Conservation (phyloP, 2,329 filamentous ascomycete species). For the Piedraia hortae region DNA sequence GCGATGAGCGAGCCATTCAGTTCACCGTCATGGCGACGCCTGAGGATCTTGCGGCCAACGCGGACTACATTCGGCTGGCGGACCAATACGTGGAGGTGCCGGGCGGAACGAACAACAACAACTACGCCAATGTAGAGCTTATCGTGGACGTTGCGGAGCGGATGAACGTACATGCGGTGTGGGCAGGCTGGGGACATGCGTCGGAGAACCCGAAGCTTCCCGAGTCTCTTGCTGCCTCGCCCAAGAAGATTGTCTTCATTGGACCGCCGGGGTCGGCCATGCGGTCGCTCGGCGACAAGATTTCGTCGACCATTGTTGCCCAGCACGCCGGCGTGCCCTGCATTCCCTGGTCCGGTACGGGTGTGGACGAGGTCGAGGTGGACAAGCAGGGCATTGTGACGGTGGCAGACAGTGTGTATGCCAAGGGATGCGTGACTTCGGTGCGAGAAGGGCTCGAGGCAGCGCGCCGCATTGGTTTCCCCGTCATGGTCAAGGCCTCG, state of each 20-base stretch:
- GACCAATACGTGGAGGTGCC: constrained; percentile 98
- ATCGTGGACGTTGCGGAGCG: constrained; percentile 97
- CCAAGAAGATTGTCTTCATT: constrained; percentile 98
- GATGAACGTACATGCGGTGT: constrained; percentile 94
- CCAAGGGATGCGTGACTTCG: constrained; percentile 69
- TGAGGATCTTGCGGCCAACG: constrained; percentile 89
- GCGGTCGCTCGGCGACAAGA: constrained; percentile 97
- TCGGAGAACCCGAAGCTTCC: constrained; percentile 96
- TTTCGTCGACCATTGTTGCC: constrained; percentile 95
- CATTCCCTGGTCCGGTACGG: constrained; percentile 97
- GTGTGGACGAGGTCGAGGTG: constrained; percentile 54
- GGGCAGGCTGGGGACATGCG: constrained; percentile 97
- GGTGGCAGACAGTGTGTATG: constrained; percentile 60
- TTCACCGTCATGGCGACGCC: constrained; percentile 99
- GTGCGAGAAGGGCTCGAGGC: constrained; percentile 72
- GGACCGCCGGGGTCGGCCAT: constrained; percentile 93
- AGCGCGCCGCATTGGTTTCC: constrained; percentile 81
- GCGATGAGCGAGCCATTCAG: constrained; percentile 91
- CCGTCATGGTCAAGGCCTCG: constrained; percentile 99
- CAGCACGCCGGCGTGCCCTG: constrained; percentile 90
- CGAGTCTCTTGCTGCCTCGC: constrained; percentile 81
- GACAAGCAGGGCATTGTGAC: constrained; percentile 74
- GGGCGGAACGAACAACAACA: constrained; percentile 98
- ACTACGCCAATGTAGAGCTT: constrained; percentile 97
- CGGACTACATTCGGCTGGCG: constrained; percentile 98